Base-by-base conservation (phyloP, 2,329 filamentous ascomycete species). In the Alternaria sp. region DNA sequence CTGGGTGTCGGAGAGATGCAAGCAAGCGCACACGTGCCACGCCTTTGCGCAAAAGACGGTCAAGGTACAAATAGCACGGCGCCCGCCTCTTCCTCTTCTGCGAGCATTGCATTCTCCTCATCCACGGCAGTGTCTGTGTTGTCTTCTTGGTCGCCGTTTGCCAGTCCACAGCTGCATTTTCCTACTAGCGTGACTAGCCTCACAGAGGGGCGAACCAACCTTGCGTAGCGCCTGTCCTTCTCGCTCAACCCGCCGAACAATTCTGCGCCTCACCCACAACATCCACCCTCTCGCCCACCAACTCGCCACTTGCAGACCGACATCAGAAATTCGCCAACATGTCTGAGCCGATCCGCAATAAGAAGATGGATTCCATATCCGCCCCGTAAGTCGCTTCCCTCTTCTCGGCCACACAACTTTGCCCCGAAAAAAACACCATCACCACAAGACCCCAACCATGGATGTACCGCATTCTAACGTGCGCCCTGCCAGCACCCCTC, bases 401-500 rank as follows among this genome's bases (percentile, higher is more conserved):
- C 44, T 66, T 63, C 68, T 63, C 63, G 69, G 63, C 61, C 63
- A 66, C 65, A 61, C 60, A 61, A 62, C 64, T 68, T 74, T 70
- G 53, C 33, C 56, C 55, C 61, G 54, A 17, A 17, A 31, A 46
- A 54, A 42, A 37, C 58, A 54, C 48, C 62, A 54, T 48, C 62
- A 62, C 58, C 58, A 65, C 61, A 11, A 40, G 17, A 34, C 60
- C 67, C 63, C 62, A 48, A 55, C 54, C 54, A 67, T 75, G 61
- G 62, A 73, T 56, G 61, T 78, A 69, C 67, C 78, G 61, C 70
- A 71, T 52, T 68, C 70, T 72, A 65, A 75, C 67, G 59, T 62
- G 58, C 44, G 56, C 26, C 56, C 69, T 51, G 61, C 77, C 80
- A 98, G 95, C 75, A 99, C 95, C 76, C 95, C 95, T 76, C 95